phyloP scores from a whole-genome alignment of 192 early-diverging fungal genomes.

The Podochytrium sp. region DNA sequence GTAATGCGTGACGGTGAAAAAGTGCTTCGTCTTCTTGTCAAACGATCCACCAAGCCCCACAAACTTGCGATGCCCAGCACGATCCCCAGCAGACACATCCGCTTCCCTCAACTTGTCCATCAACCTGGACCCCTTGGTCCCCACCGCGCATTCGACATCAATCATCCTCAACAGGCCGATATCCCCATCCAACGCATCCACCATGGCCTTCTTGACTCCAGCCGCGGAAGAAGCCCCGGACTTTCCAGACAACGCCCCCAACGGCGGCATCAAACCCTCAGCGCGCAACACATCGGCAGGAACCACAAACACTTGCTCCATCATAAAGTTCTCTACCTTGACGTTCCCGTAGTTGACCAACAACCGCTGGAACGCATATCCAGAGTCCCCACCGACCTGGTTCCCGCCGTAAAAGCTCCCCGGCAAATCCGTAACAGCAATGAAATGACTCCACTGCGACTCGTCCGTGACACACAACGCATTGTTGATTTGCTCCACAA shows the following conservation, averaged over 20 bases:
- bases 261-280: slow-evolving; percentile 31
- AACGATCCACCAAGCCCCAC: background rate
- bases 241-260: background rate
- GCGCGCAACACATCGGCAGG: slow-evolving; percentile 35
- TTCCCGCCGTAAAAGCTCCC: slow-evolving; percentile 47
- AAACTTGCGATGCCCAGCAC: background rate
- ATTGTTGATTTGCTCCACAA: slow-evolving; percentile 89
- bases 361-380: slow-evolving; percentile 51
- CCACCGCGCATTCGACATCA: slow-evolving; percentile 41
- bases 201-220: background rate
- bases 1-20: slow-evolving; percentile 55
- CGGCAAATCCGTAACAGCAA: slow-evolving; percentile 80
- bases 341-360: slow-evolving; percentile 61
- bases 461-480: slow-evolving; percentile 74
- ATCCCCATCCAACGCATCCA: slow-evolving; percentile 14
- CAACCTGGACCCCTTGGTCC: slow-evolving; percentile 34
- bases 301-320: slow-evolving; percentile 42
- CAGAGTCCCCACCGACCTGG: background rate
- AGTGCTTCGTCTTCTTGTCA: slow-evolving; percentile 58
- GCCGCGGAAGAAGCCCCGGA: too few relatives aligned
- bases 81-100: background rate
- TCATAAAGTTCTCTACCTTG: slow-evolving; percentile 33
- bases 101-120: slow-evolving; percentile 24
- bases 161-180: slow-evolving; percentile 45
- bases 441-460: slow-evolving; percentile 73